Conservation (phyloP, 2,329 filamentous ascomycete genomes). For the Anisogramma anomala region DNA sequence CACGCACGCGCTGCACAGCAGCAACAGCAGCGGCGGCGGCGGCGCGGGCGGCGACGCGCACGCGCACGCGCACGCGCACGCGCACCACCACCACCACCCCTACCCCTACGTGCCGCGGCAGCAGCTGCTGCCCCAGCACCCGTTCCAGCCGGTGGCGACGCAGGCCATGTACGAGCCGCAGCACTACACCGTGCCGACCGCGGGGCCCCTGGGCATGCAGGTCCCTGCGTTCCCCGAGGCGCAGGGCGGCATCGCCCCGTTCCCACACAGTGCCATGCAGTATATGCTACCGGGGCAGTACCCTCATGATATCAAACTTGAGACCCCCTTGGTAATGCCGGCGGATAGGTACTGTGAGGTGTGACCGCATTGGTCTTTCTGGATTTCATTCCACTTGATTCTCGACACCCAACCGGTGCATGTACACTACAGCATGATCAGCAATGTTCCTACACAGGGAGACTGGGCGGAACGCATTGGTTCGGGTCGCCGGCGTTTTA, state of each 20-base stretch:
- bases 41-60: no score
- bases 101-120: constrained; percentile 19
- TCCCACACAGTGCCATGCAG: neutral
- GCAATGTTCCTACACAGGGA: no score
- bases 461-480: no score
- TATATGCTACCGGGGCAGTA: neutral
- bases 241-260: neutral
- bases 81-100: constrained; percentile 25
- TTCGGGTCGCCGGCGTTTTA: no score
- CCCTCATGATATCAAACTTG: neutral
- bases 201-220: neutral
- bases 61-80: no score
- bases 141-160: constrained; percentile 5
- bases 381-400: neutral
- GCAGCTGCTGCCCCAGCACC: constrained; percentile 6
- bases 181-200: neutral
- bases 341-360: neutral
- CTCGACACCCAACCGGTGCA: neutral
- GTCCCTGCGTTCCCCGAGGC: neutral
- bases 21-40: no score
- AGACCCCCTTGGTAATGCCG: neutral
- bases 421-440: neutral
- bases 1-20: constrained; percentile 35
- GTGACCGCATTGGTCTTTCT: neutral
- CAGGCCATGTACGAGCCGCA: constrained; percentile 9